phyloP scores from a whole-genome alignment of 139 green algal genomes.

The Chlamydomonas incerta region DNA sequence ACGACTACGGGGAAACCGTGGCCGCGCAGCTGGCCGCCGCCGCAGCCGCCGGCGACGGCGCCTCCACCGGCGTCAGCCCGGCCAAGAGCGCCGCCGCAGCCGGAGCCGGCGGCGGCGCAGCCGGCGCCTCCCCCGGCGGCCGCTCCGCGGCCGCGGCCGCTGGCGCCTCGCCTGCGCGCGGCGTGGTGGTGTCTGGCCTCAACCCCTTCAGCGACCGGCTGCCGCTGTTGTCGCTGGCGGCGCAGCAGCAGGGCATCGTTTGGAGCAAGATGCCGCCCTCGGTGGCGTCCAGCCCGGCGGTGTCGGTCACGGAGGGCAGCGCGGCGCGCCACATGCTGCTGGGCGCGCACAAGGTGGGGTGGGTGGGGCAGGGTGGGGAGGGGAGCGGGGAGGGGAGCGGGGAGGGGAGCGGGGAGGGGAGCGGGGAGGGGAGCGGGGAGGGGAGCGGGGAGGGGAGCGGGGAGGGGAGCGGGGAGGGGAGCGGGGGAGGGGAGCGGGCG shows the following conservation, averaged over 20 bases:
- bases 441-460: too few relatives aligned
- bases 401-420: too few relatives aligned
- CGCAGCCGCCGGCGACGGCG: neutral
- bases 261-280: conserved; percentile 38
- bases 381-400: neutral
- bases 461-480: too few relatives aligned
- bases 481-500: too few relatives aligned
- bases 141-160: neutral
- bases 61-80: neutral
- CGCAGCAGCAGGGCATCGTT: conserved; percentile 35
- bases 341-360: neutral
- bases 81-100: too few relatives aligned
- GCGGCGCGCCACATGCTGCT: conserved; percentile 12
- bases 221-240: conserved; percentile 35
- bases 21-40: neutral
- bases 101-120: too few relatives aligned
- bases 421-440: neutral
- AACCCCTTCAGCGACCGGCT: neutral
- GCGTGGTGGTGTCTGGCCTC: neutral
- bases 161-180: too few relatives aligned
- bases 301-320: conserved; percentile 20
- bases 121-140: neutral
- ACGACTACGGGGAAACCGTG: neutral
- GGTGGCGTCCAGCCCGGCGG: neutral
- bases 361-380: neutral